These are phyloP conservation scores for Usnea hakonensis DNA, from an alignment of 495 filamentous ascomycete genomes.

Conservation along the genomic window DNA sequence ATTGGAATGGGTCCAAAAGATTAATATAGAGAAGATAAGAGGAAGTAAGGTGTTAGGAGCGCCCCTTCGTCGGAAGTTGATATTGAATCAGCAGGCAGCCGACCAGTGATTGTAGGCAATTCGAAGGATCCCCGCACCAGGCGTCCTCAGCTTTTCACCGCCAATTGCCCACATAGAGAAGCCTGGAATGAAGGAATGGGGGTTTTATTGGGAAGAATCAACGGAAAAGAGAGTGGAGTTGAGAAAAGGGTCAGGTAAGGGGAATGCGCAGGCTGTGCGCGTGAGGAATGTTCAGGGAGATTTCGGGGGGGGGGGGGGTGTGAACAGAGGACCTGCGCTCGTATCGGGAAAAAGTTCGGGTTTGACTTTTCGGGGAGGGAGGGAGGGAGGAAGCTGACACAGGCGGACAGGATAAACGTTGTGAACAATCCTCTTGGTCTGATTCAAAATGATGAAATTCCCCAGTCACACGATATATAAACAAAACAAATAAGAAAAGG, in stretches of 20 bases:
- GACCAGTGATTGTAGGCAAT: slow-evolving; percentile 21
- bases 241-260: slow-evolving; percentile 12
- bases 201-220: slow-evolving; percentile 18
- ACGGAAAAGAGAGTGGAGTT: slow-evolving; percentile 8
- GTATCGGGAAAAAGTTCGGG: slow-evolving; percentile 29
- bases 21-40: slow-evolving; percentile 21
- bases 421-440: background rate
- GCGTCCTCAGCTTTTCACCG: slow-evolving; percentile 18
- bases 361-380: slow-evolving; percentile 12
- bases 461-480: no score
- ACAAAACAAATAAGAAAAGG: no score
- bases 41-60: slow-evolving; percentile 25
- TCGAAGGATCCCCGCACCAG: slow-evolving; percentile 21
- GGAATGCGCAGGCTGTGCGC: slow-evolving; percentile 22
- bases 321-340: no score
- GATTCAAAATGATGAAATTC: background rate
- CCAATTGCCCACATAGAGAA: slow-evolving; percentile 22
- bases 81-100: slow-evolving; percentile 27
- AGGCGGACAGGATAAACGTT: background rate
- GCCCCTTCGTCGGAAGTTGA: slow-evolving; percentile 18
- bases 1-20: slow-evolving; percentile 30
- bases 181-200: slow-evolving; percentile 27
- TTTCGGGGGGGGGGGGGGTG: slow-evolving; percentile 20
- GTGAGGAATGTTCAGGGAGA: slow-evolving; percentile 24
- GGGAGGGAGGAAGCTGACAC: background rate